phyloP scores from a whole-genome alignment of 768 basidiomycete genomes.

The Leccinum variicolor region DNA sequence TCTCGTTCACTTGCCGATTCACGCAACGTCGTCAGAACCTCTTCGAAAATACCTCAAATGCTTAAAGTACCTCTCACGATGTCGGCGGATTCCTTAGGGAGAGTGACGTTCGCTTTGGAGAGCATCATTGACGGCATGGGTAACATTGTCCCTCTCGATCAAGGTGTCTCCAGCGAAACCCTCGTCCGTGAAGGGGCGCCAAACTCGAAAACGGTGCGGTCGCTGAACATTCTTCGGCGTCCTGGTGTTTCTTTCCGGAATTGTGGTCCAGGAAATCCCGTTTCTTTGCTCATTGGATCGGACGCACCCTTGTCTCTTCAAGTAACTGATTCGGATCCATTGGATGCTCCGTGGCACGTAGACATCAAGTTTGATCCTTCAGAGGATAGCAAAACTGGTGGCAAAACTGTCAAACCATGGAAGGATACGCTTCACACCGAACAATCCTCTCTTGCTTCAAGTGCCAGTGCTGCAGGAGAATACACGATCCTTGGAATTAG shows the following conservation, averaged over 20 bases:
- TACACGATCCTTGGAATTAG: conserved; percentile 69
- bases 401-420: conserved; percentile 56
- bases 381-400: conserved; percentile 33
- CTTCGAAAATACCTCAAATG: conserved; percentile 44
- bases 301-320: conserved; percentile 56
- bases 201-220: conserved; percentile 50
- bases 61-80: conserved; percentile 68
- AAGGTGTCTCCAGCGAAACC: conserved; percentile 24
- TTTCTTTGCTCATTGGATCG: conserved; percentile 68
- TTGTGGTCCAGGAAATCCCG: conserved; percentile 69
- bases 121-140: conserved; percentile 81
- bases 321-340: conserved; percentile 50
- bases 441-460: conserved; percentile 43
- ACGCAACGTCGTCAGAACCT: conserved; percentile 19
- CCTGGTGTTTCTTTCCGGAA: conserved; percentile 70
- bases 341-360: conserved; percentile 70
- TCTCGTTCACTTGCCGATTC: conserved; percentile 26
- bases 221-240: conserved; percentile 67
- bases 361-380: conserved; percentile 59
- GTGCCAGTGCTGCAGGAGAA: conserved; percentile 65
- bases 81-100: conserved; percentile 59
- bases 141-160: conserved; percentile 57
- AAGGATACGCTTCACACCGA: conserved; percentile 57
- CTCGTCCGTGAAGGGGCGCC: conserved; percentile 25
- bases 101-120: conserved; percentile 72